Percentiles rank a stretch among this genome's conserved stretches.
These are phyloP conservation scores for Candida dajiaensis DNA, from an alignment of 805 yeast genomes.

Conservation along the genomic window DNA sequence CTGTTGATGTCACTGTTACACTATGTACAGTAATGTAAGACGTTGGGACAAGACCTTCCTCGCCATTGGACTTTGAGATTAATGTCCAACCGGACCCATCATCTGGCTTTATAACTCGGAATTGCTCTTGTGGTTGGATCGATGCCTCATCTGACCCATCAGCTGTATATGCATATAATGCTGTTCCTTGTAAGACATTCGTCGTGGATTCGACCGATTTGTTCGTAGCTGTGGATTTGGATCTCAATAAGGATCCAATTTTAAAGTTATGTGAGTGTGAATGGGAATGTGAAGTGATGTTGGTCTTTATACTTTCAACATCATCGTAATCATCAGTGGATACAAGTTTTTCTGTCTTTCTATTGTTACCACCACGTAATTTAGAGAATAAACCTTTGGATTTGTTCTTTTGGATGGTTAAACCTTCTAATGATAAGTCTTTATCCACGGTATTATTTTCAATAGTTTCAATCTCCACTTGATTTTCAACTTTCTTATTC, in stretches of 20 bases:
- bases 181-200: conserved; percentile 33
- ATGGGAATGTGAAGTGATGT: conserved; percentile 11
- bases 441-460: conserved; percentile 76
- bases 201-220: conserved; percentile 16
- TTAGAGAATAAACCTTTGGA: conserved; percentile 46
- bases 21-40: conserved; percentile 54
- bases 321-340: conserved; percentile 14
- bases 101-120: conserved; percentile 58
- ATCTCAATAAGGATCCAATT: conserved; percentile 17
- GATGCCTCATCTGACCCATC: conserved; percentile 73
- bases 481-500: conserved; percentile 63
- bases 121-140: conserved; percentile 52
- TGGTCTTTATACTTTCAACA: conserved; percentile 17
- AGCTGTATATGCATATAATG: conserved; percentile 38
- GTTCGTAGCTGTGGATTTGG: conserved; percentile 7
- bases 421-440: conserved; percentile 56
- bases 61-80: conserved; percentile 42
- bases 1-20: conserved; percentile 10
- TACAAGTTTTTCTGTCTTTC: conserved; percentile 6
- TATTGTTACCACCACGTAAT: conserved; percentile 14
- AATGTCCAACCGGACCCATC: conserved; percentile 89
- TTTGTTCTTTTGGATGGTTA: conserved; percentile 46
- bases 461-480: conserved; percentile 87
- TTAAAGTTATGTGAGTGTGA: conserved; percentile 11
- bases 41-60: conserved; percentile 80